Evolutionary conservation across 306 rosid species (phyloP).

Genomic region (Malus sieversii): DNA sequence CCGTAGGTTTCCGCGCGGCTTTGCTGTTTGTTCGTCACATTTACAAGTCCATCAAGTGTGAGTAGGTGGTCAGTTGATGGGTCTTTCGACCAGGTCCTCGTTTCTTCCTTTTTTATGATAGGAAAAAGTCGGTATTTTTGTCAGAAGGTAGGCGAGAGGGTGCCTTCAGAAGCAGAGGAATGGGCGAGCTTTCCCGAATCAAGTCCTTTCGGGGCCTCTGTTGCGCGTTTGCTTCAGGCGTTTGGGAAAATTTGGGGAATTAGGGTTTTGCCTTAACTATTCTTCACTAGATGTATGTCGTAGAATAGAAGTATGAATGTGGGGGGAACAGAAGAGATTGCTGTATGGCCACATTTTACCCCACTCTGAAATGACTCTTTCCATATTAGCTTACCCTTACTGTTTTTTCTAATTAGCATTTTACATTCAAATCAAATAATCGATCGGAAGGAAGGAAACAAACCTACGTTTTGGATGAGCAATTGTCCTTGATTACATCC

Average conservation of each 20-base stretch:
- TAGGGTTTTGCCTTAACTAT: slow-evolving; percentile 3
- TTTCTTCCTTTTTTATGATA: slow-evolving; percentile 20
- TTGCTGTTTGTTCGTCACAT: slow-evolving; percentile 89
- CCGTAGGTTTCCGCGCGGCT: slow-evolving; percentile 86
- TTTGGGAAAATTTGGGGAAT: slow-evolving; percentile 30
- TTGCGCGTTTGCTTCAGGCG: slow-evolving; percentile 25
- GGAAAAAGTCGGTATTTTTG: slow-evolving; percentile 31
- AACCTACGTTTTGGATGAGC: too few species aligned
- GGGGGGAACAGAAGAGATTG: neutral
- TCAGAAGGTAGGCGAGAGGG: slow-evolving; percentile 43
- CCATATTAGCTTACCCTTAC: neutral
- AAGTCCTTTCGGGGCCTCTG: slow-evolving; percentile 18
- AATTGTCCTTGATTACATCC: too few species aligned
- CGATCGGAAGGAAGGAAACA: neutral
- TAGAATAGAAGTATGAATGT: slow-evolving; percentile 17
- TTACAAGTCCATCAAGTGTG: slow-evolving; percentile 97
- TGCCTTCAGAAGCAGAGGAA: slow-evolving; percentile 30
- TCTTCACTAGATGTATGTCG: slow-evolving; percentile 35
- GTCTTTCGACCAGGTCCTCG: slow-evolving; percentile 16
- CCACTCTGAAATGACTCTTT: slow-evolving; percentile 13
- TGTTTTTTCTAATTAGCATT: neutral
- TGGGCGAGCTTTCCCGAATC: slow-evolving; percentile 18
- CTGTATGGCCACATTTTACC: slow-evolving; percentile 27
- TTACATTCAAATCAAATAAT: neutral
- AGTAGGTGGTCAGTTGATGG: slow-evolving; percentile 37